Base-by-base conservation (phyloP, 495 filamentous ascomycete genomes). In the Pyrenula massariospora region DNA sequence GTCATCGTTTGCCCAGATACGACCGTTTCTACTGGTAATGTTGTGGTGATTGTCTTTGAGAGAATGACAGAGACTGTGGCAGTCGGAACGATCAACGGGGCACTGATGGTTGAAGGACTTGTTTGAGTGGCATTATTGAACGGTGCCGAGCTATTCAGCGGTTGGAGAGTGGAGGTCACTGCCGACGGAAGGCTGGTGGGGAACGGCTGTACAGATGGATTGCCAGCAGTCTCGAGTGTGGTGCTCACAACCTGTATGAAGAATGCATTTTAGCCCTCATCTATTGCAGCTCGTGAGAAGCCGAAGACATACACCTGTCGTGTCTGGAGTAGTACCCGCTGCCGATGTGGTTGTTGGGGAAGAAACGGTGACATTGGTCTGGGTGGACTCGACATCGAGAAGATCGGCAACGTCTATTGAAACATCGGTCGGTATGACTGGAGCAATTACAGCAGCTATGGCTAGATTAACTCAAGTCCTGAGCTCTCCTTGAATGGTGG, bases 181-280 rank as follows among this genome's bases (percentile, higher is more conserved):
- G 56, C 25, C n/a, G 60, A 24, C 12, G 12, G 24, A 50, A 54
- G 57, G 23, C 50, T 50, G 8, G 61, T 66, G 12, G 63, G 71
- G 48, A 70, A 76, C 20, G 73, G 73, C 55, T 57, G 65, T 24
- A 69, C 48, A 20, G 67, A 65, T 36, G 68, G 61, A 63, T 67
- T 70, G 19, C 75, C 77, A n/a, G 72, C 66, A 12, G 64, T 63
- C 25, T 78, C 68, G 19, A 80, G 64, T 11, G 58, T 59, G 10
- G 68, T 68, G 10, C 69, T 71, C 55, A 71, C 73, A 25, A 64
- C 65, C 70, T 75, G 52, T 31, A 19, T 57, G 31, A n/a, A n/a
- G n/a, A n/a, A n/a, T n/a, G n/a, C n/a, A n/a, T n/a, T n/a, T 52
- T 15, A 61, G 56, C 22, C n/a, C n/a, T n/a, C n/a, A n/a, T n/a